A percentile compares a stretch with the other conserved stretches of the same genome.
Conservation (phyloP, 192 early-diverging fungal species). For the Physocladia obscura region DNA sequence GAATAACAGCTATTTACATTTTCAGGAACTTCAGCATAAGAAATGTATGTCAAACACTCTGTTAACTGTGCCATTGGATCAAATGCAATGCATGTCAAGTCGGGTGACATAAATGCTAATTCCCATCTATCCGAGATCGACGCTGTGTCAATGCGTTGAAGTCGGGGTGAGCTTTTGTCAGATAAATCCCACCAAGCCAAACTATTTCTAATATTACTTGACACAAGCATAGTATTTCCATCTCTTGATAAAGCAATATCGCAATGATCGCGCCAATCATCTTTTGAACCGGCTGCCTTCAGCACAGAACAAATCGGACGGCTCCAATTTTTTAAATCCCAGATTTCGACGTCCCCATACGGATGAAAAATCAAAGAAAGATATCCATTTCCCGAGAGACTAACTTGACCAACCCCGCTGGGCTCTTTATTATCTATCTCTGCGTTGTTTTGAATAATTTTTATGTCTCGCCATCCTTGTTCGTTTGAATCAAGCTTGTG, state of each 20-base stretch:
- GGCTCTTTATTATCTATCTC: not conserved
- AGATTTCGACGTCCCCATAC: not conserved
- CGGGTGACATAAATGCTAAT: too few relatives aligned
- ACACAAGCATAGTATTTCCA: not conserved
- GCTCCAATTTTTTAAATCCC: not conserved
- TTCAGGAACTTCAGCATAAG: too few relatives aligned
- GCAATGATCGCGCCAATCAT: not conserved
- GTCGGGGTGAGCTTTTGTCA: not conserved
- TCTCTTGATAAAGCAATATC: not conserved
- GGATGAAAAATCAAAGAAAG: not conserved
- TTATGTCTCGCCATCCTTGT: not conserved
- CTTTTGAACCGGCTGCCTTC: not conserved
- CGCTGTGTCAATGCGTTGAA: too few relatives aligned
- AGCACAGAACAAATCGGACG: not conserved
- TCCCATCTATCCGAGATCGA: too few relatives aligned
- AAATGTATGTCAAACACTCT: too few relatives aligned
- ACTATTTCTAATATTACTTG: not conserved
- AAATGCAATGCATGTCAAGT: too few relatives aligned
- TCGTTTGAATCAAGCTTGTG: not conserved
- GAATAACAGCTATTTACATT: too few relatives aligned
- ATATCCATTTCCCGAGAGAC: not conserved
- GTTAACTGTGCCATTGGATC: too few relatives aligned
- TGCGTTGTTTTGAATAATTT: not conserved
- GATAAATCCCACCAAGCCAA: not conserved
- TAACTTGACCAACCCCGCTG: not conserved